Percentiles rank a stretch among this genome's conserved stretches.
Conservation (phyloP, 2,329 filamentous ascomycete genomes). For the Penicillium sp. region DNA sequence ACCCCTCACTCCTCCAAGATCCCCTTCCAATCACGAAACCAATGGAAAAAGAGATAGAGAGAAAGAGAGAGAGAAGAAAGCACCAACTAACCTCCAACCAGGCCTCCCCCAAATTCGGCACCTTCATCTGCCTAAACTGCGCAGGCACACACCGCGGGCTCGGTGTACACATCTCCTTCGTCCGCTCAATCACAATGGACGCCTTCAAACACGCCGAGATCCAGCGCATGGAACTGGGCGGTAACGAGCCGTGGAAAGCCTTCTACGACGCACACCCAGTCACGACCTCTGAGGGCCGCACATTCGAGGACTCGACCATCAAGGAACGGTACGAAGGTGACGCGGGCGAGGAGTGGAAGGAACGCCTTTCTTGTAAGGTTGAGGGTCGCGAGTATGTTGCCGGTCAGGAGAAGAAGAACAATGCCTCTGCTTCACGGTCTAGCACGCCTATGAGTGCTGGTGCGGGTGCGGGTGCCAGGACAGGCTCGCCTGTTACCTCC, state of each 20-base stretch:
- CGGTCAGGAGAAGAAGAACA: constrained; percentile 60
- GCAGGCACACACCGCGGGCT: constrained; percentile 92
- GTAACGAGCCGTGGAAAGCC: constrained; percentile 82
- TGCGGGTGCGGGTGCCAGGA: constrained; percentile 12
- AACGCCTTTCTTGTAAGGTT: constrained; percentile 82
- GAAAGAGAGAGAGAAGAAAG: not conserved
- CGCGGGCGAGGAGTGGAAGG: constrained; percentile 93
- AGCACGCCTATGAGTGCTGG: constrained; percentile 30
- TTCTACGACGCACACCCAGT: constrained; percentile 80
- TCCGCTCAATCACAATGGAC: constrained; percentile 97
- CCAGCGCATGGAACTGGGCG: constrained; percentile 88
- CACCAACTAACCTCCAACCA: constrained; percentile 29
- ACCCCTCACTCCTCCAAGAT: not conserved
- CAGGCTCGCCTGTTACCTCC: constrained; percentile 29
- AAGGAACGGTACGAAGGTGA: constrained; percentile 88
- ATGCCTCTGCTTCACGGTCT: constrained; percentile 41
- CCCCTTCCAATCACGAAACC: not conserved
- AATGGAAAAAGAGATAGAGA: no score
- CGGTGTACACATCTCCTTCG: constrained; percentile 97
- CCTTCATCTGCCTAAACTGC: constrained; percentile 97
- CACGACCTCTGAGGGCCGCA: constrained; percentile 68
- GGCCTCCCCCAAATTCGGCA: constrained; percentile 91
- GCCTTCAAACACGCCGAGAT: constrained; percentile 94
- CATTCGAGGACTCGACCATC: constrained; percentile 87
- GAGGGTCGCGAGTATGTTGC: constrained; percentile 86